These are phyloP conservation scores for Oryza brachyantha DNA, from an alignment of 176 grass and related monocot species.

Conservation along the genomic window DNA sequence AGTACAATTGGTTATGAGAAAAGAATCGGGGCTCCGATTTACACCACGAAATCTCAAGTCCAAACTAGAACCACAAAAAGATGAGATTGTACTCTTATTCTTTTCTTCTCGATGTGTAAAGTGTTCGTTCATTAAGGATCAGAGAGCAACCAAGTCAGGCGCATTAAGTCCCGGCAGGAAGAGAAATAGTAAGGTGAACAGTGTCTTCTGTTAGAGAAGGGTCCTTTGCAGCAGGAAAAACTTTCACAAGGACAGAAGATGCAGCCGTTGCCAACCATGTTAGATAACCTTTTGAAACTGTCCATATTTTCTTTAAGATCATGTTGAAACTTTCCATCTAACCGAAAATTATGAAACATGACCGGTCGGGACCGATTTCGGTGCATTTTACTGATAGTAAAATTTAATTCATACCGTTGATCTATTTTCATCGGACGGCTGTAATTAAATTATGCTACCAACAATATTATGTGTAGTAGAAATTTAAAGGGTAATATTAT, in stretches of 20 bases:
- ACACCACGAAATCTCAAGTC: background rate
- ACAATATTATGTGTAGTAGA: no score
- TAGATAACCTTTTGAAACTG: background rate
- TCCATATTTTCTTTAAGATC: no score
- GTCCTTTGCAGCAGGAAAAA: background rate
- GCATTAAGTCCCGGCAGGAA: background rate
- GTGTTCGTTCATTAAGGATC: background rate
- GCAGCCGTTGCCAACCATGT: background rate
- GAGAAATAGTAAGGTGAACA: background rate
- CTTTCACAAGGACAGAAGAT: background rate
- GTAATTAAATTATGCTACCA: no score
- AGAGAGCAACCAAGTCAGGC: background rate
- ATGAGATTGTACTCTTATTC: background rate
- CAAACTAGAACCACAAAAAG: no score
- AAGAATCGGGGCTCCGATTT: background rate
- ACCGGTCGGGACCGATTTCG: no score
- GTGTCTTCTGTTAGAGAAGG: background rate
- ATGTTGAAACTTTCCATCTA: no score
- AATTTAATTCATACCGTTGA: no score
- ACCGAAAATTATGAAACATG: background rate
- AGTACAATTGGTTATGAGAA: no score
- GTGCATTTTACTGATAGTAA: no score
- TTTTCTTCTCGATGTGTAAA: background rate
- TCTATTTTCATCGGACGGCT: no score
- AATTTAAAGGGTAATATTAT: no score